phyloP scores from a whole-genome alignment of 441 rosid genomes.

The Populus hybrid region DNA sequence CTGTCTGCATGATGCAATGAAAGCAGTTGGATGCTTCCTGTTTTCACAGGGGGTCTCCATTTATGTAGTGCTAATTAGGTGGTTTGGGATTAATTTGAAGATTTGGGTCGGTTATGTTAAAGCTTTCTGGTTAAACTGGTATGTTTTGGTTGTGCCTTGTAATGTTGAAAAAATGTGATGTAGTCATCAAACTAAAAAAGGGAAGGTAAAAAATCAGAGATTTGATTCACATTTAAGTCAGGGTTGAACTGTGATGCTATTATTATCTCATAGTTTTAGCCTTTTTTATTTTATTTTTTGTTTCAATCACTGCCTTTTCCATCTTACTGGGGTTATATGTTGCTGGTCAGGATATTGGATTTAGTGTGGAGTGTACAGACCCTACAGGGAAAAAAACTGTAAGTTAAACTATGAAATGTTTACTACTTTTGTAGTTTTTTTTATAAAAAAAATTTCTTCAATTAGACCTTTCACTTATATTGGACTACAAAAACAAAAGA shows the following conservation, averaged over 20 bases:
- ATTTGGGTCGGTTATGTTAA: no score
- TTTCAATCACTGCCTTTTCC: background rate
- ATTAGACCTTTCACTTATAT: background rate
- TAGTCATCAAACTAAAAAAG: background rate
- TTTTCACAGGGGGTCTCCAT: no score
- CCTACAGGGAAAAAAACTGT: slow-evolving; percentile 72
- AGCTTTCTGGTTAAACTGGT: no score
- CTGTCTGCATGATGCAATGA: background rate
- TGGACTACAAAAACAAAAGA: no score
- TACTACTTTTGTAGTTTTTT: background rate
- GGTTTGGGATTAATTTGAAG: no score
- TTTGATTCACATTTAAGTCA: background rate
- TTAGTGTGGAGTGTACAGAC: slow-evolving; percentile 78
- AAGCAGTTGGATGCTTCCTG: background rate
- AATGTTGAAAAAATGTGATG: no score
- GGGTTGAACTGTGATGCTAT: background rate
- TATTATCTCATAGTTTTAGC: background rate
- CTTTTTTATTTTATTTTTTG: background rate
- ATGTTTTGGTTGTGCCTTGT: no score
- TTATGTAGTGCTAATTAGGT: no score
- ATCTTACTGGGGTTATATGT: slow-evolving; percentile 16
- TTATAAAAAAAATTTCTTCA: background rate
- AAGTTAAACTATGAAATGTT: slow-evolving; percentile 35
- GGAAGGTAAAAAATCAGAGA: background rate
- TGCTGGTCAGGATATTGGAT: slow-evolving; percentile 81